These are phyloP conservation scores for Globisporangium orthogonon DNA, from an alignment of 352 stramenopile species.

Conservation along the genomic window DNA sequence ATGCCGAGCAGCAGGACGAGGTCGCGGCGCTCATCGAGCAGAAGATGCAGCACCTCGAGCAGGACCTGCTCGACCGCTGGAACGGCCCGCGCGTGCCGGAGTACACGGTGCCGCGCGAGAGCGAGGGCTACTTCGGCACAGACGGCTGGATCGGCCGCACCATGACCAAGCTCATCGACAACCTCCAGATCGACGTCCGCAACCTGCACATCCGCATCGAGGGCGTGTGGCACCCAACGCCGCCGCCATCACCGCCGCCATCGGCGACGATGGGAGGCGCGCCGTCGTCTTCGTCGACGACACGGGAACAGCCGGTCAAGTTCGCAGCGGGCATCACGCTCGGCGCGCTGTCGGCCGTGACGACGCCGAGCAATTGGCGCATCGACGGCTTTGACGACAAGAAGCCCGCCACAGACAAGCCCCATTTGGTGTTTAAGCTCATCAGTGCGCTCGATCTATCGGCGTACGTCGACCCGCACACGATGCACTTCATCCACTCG, in stretches of 20 bases:
- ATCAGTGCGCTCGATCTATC: conserved; percentile 85
- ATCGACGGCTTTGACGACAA: conserved; percentile 63
- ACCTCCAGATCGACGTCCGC: conserved; percentile 83
- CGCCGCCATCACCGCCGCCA: conserved; percentile 9
- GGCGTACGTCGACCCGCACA: conserved; percentile 80
- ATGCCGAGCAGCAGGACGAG: conserved; percentile 66
- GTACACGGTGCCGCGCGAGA: conserved; percentile 62
- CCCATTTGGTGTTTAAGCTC: conserved; percentile 81
- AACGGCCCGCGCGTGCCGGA: conserved; percentile 58
- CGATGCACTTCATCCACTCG: conserved; percentile 85
- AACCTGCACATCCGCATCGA: conserved; percentile 87
- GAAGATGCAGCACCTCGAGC: conserved; percentile 64
- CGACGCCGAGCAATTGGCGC: conserved; percentile 80
- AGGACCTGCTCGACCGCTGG: conserved; percentile 80
- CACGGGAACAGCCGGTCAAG: conserved; percentile 29
- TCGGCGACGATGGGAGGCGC: conserved; percentile 5
- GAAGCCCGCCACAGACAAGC: conserved; percentile 24
- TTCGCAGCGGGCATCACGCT: conserved; percentile 77
- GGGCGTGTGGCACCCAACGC: conserved; percentile 51
- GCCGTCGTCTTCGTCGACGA: background rate
- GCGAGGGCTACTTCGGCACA: conserved; percentile 84
- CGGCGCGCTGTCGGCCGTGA: conserved; percentile 79
- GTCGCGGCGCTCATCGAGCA: conserved; percentile 40
- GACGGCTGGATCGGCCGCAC: conserved; percentile 85
- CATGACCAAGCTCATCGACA: conserved; percentile 89